Conservation (phyloP, 805 yeast species). For the Naumovozyma baii region DNA sequence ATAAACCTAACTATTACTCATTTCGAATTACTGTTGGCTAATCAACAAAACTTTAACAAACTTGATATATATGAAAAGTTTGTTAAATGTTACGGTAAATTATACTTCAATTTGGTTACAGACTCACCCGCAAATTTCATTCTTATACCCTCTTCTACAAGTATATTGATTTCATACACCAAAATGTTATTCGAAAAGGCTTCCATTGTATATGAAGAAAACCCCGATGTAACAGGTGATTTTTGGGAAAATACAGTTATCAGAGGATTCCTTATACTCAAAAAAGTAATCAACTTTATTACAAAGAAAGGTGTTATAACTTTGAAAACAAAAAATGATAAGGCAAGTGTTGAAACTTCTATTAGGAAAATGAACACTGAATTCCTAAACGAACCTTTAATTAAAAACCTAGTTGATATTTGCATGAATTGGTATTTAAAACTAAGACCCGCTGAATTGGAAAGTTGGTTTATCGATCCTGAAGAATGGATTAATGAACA, state of each 20-base stretch:
- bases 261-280: slow-evolving; percentile 53
- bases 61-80: slow-evolving; percentile 50
- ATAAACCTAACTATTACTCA: slow-evolving; percentile 48
- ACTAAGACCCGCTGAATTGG: slow-evolving; percentile 65
- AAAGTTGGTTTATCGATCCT: slow-evolving; percentile 75
- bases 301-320: slow-evolving; percentile 60
- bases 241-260: slow-evolving; percentile 72
- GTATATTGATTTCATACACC: slow-evolving; percentile 52
- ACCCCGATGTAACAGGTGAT: slow-evolving; percentile 40
- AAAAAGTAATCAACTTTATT: slow-evolving; percentile 51
- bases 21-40: slow-evolving; percentile 44
- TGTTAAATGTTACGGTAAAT: slow-evolving; percentile 64
- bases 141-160: slow-evolving; percentile 52
- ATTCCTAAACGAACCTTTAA: slow-evolving; percentile 48
- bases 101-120: slow-evolving; percentile 51
- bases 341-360: slow-evolving; percentile 52
- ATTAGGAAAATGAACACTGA: slow-evolving; percentile 41
- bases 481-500: slow-evolving; percentile 91
- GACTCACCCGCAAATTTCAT: slow-evolving; percentile 63
- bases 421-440: slow-evolving; percentile 67
- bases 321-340: slow-evolving; percentile 54
- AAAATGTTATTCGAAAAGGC: slow-evolving; percentile 57
- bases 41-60: slow-evolving; percentile 40
- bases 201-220: slow-evolving; percentile 47
- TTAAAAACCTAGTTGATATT: slow-evolving; percentile 52